These are phyloP conservation scores for Sugiyamaella valdiviana DNA, from an alignment of 805 yeast genomes.

Conservation along the genomic window DNA sequence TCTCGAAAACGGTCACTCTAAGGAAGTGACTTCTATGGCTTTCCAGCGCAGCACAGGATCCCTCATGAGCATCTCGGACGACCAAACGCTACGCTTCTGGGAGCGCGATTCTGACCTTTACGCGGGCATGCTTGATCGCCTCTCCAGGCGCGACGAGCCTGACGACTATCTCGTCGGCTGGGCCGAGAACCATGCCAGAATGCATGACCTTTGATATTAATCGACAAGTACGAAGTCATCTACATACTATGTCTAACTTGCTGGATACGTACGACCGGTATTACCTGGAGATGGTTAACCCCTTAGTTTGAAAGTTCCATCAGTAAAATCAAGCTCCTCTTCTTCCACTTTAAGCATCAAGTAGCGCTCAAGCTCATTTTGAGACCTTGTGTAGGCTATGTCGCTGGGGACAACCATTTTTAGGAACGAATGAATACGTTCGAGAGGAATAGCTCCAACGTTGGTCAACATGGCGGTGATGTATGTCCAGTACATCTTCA, in stretches of 20 bases:
- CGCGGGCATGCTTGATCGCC: not conserved
- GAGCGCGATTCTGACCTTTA: not conserved
- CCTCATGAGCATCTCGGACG: conserved; percentile 16
- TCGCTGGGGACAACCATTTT: conserved; percentile 52
- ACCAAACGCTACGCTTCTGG: conserved; percentile 14
- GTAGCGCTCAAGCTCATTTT: conserved; percentile 40
- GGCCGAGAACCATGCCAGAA: not conserved
- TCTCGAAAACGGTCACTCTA: conserved; percentile 14
- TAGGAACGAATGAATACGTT: conserved; percentile 48
- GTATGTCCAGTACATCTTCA: conserved; percentile 42
- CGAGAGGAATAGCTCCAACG: conserved; percentile 44
- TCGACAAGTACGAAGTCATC: too few relatives aligned
- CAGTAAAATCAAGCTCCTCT: conserved; percentile 34
- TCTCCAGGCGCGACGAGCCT: conserved; percentile 1
- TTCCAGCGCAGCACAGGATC: conserved; percentile 10
- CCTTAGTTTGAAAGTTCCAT: conserved; percentile 34
- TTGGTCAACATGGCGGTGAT: conserved; percentile 53
- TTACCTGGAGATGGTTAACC: conserved; percentile 7
- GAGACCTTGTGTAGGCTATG: conserved; percentile 35
- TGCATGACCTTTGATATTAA: not conserved
- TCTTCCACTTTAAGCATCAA: conserved; percentile 41
- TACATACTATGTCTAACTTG: too few relatives aligned
- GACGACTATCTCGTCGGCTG: conserved; percentile 1
- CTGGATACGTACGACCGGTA: not conserved
- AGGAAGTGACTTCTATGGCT: conserved; percentile 13